Evolutionary conservation across 805 yeast species (phyloP), one percentile per base, ranked within the genome.

Genomic region (Cyberlindnera japonica): DNA sequence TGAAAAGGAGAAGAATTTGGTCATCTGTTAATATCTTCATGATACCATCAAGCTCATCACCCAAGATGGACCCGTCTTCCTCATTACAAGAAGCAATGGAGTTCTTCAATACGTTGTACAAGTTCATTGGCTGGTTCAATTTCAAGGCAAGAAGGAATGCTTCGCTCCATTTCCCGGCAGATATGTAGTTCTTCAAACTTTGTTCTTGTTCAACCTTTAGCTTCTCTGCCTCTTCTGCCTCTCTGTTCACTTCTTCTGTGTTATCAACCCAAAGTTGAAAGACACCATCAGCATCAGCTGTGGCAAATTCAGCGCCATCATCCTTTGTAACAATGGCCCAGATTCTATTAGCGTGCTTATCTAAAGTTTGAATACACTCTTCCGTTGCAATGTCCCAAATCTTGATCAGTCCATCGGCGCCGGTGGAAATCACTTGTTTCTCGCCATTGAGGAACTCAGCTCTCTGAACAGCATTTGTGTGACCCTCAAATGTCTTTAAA

Each of bases 241-340:
- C 64, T 37, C 65, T 75, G 41, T 71, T 68, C 38, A 79, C 74
- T 57, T 84, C 91, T 39, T 81, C 89, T 1, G 96, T 85, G 53
- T 82, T 80, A 62, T 93, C 98, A 40, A 70, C 69, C 99, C 99
- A 93, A 29, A 87, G 69, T 37, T 87, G 83, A 49, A 93, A 75
- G 19, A 87, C 81, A 40, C 97, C 96, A 62, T 93, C 98, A 1
- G 96, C 97, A 62, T 93, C 98, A 0, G 96, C 98, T 43, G 86
- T 77, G 0, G 87, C 76, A 43, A 93, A 72, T 43, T 74, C 72
- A 14, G 73, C 74, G 19, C 95, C 91, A 51, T 81, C 84, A 25
- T 77, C 65, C 45, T 77, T 71, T 1, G 74, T 67, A 41, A 83
- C 79, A 39, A 93, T 62, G 0, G 97, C 85, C 99, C 99, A 93